These are phyloP conservation scores for Zoysia japonica DNA, from an alignment of 176 grass and related monocot genomes.

Conservation along the genomic window DNA sequence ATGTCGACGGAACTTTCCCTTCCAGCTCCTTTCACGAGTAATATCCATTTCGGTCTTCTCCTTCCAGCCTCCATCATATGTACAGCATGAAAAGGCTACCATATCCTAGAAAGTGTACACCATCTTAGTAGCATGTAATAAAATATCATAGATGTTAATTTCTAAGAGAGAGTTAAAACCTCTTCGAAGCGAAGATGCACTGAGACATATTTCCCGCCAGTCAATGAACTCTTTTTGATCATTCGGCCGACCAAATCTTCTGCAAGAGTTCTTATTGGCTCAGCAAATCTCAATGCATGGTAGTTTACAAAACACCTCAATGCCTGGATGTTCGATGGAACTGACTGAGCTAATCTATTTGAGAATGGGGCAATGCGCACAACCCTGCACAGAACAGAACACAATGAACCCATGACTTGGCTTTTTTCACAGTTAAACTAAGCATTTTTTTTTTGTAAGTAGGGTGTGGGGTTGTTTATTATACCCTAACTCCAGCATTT, in stretches of 20 bases:
- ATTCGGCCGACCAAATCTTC: slow-evolving; percentile 71
- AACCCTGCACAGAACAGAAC: slow-evolving; percentile 56
- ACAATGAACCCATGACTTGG: slow-evolving; percentile 29
- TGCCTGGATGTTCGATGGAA: slow-evolving; percentile 63
- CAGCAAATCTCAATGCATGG: slow-evolving; percentile 79
- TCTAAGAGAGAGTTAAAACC: slow-evolving; percentile 44
- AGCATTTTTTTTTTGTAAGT: neutral
- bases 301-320: slow-evolving; percentile 90
- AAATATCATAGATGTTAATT: slow-evolving; percentile 24
- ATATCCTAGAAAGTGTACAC: slow-evolving; percentile 68
- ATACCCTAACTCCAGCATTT: slow-evolving; percentile 83
- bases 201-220: slow-evolving; percentile 78
- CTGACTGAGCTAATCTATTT: slow-evolving; percentile 83
- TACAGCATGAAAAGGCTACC: slow-evolving; percentile 99
- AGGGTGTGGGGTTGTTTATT: neutral
- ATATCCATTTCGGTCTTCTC: slow-evolving; percentile 89
- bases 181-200: slow-evolving; percentile 99
- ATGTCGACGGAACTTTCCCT: slow-evolving; percentile 77
- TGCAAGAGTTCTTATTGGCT: slow-evolving; percentile 76
- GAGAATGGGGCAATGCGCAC: slow-evolving; percentile 64
- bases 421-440: slow-evolving; percentile 17
- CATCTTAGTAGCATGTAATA: slow-evolving; percentile 31
- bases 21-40: slow-evolving; percentile 89
- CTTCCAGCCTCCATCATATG: slow-evolving; percentile 81
- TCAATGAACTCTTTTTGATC: slow-evolving; percentile 73